Evolutionary conservation across 192 early-diverging fungal species (phyloP).

Genomic region (Fimicolochytrium jonesii): DNA sequence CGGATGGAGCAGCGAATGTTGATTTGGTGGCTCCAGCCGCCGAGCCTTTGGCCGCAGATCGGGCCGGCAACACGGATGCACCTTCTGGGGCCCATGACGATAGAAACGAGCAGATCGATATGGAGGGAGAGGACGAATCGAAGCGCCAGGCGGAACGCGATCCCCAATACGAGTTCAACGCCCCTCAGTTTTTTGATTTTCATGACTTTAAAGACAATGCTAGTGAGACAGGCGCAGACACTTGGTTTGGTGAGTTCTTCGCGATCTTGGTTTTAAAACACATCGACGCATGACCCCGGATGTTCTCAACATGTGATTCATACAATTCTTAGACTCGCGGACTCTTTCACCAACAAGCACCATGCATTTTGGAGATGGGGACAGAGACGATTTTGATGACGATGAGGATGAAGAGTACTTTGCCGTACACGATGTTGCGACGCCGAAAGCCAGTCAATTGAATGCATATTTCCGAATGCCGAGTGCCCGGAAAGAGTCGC

Average conservation of each 20-base stretch:
- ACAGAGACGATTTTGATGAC: not conserved
- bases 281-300: no score
- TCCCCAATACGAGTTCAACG: conserved; percentile 37
- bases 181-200: conserved; percentile 43
- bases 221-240: conserved; percentile 21
- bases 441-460: conserved; percentile 4
- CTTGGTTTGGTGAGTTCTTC: conserved; percentile 42
- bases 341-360: not conserved
- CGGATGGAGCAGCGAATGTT: no score
- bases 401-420: conserved; percentile 12
- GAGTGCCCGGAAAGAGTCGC: no score
- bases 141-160: conserved; percentile 2
- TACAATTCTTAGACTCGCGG: not conserved
- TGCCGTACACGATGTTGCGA: not conserved
- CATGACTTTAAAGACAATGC: conserved; percentile 34
- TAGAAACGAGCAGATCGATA: no score
- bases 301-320: not conserved
- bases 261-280: conserved; percentile 10
- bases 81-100: no score
- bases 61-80: no score
- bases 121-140: no score
- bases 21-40: not conserved
- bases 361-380: not conserved
- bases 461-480: no score
- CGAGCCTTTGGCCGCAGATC: not conserved